These are phyloP conservation scores for Neurospora cerealis DNA, from an alignment of 495 filamentous ascomycete species.

Conservation along the genomic window DNA sequence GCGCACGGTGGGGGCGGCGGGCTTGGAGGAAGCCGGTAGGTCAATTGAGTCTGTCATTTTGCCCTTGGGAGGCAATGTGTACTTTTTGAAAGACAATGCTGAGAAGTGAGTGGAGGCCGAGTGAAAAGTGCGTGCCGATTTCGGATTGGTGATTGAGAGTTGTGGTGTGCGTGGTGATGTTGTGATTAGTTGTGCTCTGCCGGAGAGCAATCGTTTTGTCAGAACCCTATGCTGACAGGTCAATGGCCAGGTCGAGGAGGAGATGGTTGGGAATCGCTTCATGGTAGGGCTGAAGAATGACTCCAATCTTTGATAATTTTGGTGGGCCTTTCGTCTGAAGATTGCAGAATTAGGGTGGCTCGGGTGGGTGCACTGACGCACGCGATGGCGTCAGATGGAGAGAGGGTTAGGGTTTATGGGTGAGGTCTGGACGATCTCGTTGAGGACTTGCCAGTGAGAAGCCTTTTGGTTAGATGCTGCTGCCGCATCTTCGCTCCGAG, in stretches of 20 bases:
- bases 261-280: conserved; percentile 4
- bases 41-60: not conserved
- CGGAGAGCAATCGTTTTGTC: not conserved
- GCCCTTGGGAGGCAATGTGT: conserved; percentile 12
- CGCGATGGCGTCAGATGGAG: not conserved
- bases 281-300: conserved; percentile 1
- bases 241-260: not conserved
- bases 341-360: not conserved
- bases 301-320: not conserved
- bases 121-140: not conserved
- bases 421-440: not conserved
- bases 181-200: not conserved
- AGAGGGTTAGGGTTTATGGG: not conserved
- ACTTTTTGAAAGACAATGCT: conserved; percentile 13
- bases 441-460: not conserved
- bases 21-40: not conserved
- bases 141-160: not conserved
- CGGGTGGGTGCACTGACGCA: not conserved
- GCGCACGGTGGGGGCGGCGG: conserved; percentile 11
- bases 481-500: not conserved
- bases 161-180: not conserved
- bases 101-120: not conserved
- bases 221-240: not conserved
- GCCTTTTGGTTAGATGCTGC: not conserved
- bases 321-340: not conserved